Base-by-base conservation (phyloP, 257 asterid genomes). In the Haberlea rhodopensis region DNA sequence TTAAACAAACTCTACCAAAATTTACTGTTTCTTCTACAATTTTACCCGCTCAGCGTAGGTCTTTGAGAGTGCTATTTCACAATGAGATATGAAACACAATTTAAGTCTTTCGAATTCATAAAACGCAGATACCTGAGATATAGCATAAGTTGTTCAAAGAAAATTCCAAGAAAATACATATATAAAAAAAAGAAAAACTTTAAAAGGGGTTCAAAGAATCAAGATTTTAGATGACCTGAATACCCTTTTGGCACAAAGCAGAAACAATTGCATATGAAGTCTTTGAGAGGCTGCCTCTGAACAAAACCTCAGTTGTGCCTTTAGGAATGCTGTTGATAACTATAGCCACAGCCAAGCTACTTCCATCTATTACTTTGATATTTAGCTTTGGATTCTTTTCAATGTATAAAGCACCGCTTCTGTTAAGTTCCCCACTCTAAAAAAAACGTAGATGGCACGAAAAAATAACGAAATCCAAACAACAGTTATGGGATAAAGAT, bases 281-380 rank as follows among this genome's bases (percentile, higher is more conserved):
- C 75, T 90, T 90, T 26, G 85, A 68, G 25, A 83, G 80, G 25
- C 53, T 58, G 49, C 95, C 95, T 56, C 89, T 70, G 69, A 90
- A 73, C 13, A 90, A 66, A 23, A 90, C 57, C 46, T 85, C 75
- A 0, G 78, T 79, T 27, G 91, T 76, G 60, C 83, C 94, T 31
- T 78, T 75, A 6, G 98, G 98, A 49, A 91, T 87, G 70, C 75
- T 80, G 65, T 91, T 83, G 6, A 91, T 70, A 10, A 91, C 85
- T 25, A 83, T 66, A 0, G 95, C 95, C 6, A 87, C 90, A 40
- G 83, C 85, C 67, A 91, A 53, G 58, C 96, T 82, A 62, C 89
- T 91, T 67, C 98, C 98, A 74, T 91, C 95, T 8, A 91, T 83
- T 40, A 91, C 34, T 69, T 69, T 88, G 2, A 77, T 60, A 8